Base-by-base conservation (phyloP, 495 filamentous ascomycete genomes). In the Amphirosellinia nigrospora region DNA sequence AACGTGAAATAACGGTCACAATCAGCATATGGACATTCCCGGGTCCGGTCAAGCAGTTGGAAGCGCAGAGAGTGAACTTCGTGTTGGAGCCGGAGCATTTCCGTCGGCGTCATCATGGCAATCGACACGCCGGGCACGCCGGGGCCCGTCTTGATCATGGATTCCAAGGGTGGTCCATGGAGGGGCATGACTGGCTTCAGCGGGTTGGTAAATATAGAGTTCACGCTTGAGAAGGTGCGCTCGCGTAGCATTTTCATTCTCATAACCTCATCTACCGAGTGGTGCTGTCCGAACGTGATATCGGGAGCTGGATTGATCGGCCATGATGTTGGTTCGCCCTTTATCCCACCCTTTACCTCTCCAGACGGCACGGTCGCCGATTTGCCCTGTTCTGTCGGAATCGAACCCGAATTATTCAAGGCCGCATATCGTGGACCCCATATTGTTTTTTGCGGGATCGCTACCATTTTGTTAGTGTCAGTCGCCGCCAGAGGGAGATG, bases 61-160 rank as follows among this genome's bases (percentile, higher is more conserved):
- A 71, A 75, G 34, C 80, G 80, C 55, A 83, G 71, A 41, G 69
- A 64, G 28, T 75, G 73, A 23, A 79, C 73, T 63, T 79, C 75
- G 10, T 52, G 63, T 39, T 83, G 78, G 10, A 82, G 74, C 19
- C 74, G 71, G 8, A 75, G 77, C 2, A 73, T 39, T 71, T 84
- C 82, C 13, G 74, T 76, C 3, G 82, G 81, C 23, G 81, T 84
- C 66, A 81, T 61, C 59, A 84, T 78, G 8, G 75, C 75, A 26
- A 77, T 71, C 34, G 80, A 78, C 21, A 79, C 77, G 19, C 66
- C 70, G 3, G 82, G 82, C 43, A 79, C 65, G 46, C 67, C 71
- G 28, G 75, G 71, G 0, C 74, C 74, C 9, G 78, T 70, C 52
- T 71, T 74, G 48, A 83, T 75, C 38, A 82, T 61, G 1, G 66